These are phyloP conservation scores for Suhomyces prunicola DNA, from an alignment of 805 yeast species.

Conservation along the genomic window DNA sequence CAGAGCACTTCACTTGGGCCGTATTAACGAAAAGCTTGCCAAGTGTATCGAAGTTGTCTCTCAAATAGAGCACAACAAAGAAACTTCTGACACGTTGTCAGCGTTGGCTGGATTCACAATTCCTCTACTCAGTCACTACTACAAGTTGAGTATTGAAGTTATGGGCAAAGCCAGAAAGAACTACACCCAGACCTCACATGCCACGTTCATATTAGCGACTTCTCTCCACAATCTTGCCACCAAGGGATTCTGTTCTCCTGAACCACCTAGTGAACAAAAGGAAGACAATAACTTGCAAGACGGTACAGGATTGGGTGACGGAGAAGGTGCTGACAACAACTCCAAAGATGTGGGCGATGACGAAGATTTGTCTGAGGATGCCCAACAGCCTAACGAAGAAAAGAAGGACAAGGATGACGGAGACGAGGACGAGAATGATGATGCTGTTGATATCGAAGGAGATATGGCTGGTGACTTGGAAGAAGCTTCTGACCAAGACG, in stretches of 20 bases:
- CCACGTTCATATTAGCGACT: conserved; percentile 56
- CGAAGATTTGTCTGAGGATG: conserved; percentile 79
- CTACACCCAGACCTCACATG: conserved; percentile 55
- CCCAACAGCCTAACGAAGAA: conserved; percentile 71
- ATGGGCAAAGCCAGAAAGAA: conserved; percentile 43
- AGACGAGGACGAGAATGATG: conserved; percentile 63
- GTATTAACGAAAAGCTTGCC: conserved; percentile 34
- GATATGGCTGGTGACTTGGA: conserved; percentile 95
- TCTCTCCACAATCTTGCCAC: conserved; percentile 60
- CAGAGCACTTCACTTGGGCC: conserved; percentile 39
- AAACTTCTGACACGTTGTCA: conserved; percentile 36
- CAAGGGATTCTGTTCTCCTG: conserved; percentile 92
- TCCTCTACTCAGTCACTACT: conserved; percentile 65
- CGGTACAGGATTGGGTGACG: conserved; percentile 93
- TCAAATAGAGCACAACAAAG: conserved; percentile 33
- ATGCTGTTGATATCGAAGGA: conserved; percentile 92
- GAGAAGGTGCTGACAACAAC: conserved; percentile 78
- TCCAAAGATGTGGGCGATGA: conserved; percentile 88
- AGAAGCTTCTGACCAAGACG: conserved; percentile 67
- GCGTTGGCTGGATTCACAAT: conserved; percentile 54
- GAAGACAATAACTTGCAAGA: conserved; percentile 63
- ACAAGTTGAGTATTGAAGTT: conserved; percentile 43
- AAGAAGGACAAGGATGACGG: conserved; percentile 58
- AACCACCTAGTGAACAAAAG: conserved; percentile 64
- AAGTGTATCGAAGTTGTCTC: conserved; percentile 33